Conservation (phyloP, 192 early-diverging fungal species). For the Coemansia sp. region DNA sequence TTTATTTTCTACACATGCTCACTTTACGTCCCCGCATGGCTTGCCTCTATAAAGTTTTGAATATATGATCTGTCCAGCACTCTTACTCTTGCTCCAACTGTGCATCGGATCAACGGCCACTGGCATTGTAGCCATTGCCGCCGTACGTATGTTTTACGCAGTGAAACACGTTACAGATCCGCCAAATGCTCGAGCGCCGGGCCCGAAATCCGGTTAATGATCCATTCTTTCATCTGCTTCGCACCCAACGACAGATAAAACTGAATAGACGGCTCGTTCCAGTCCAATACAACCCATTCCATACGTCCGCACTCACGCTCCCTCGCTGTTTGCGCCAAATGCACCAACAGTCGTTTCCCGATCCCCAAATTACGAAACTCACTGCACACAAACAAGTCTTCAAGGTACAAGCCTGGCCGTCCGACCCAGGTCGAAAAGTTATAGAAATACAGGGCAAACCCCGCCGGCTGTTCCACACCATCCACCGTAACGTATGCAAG, state of each 20-base stretch:
- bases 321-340: slow-evolving; percentile 66
- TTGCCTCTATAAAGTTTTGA: not conserved
- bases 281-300: slow-evolving; percentile 86
- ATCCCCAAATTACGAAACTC: slow-evolving; percentile 67
- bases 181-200: slow-evolving; percentile 58
- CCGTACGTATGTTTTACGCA: not conserved
- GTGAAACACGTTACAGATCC: slow-evolving; percentile 19
- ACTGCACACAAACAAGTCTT: slow-evolving; percentile 74
- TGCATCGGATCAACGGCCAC: slow-evolving; percentile 14
- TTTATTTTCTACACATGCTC: not conserved
- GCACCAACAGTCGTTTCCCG: slow-evolving; percentile 66
- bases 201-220: slow-evolving; percentile 67
- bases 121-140: slow-evolving; percentile 13
- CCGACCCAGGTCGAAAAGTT: slow-evolving; percentile 81
- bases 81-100: slow-evolving; percentile 19
- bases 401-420: slow-evolving; percentile 78
- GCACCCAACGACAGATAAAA: slow-evolving; percentile 79
- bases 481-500: slow-evolving; percentile 58
- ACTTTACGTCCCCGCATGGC: not conserved
- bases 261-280: slow-evolving; percentile 76
- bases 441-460: slow-evolving; percentile 82
- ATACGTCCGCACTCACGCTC: slow-evolving; percentile 70
- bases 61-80: not conserved
- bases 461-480: slow-evolving; percentile 55
- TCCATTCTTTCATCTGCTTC: slow-evolving; percentile 71